Evolutionary conservation across 768 basidiomycete species (phyloP), one percentile per base, ranked within the genome.

Genomic region (Amanita thiersii): DNA sequence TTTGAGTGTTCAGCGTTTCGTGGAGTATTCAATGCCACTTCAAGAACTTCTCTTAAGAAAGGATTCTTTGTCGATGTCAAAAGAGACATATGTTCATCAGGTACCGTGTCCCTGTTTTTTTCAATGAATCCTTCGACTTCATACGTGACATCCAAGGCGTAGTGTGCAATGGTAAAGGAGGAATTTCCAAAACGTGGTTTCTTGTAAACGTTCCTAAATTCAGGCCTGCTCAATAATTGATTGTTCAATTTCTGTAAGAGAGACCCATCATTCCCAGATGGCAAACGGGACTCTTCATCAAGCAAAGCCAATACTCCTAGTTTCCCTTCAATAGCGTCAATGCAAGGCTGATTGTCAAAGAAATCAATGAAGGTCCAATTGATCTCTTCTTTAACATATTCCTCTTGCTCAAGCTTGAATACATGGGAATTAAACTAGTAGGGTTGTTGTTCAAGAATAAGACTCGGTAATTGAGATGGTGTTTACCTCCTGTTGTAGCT

Each of bases 351-450:
- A 56, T 99, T 99, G 63, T 99, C 96, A 7, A 89, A 89, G 61
- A 96, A 99, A 55, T 98, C 94, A 59, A 99, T 99, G 64, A 98
- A 98, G 6, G 88, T 97, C 96, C 96, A 99, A 59, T 96, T 91
- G 58, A 99, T 99, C 62, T 96, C 74, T 58, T 99, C 96, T 50
- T 94, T 89, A 39, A 98, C 80, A 56, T 99, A 99, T 64, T 99
- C 96, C 59, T 98, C 96, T 68, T 99, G 96, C 58, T 99, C 96
- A 30, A 99, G 79, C 70, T 98, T 93, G 77, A 91, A 92, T 37
- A 99, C 96, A 57, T 99, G 96, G 1, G 94, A 96, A 54, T 98
- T 98, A 69, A 99, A 99, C 88, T 96, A 43, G 7, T 28, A 24
- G 24, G 41, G 40, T 33, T 9, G 52, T 51, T 40, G 53, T 37